A percentile compares a stretch with the other conserved stretches of the same genome.
These are phyloP conservation scores for Talaromyces pinophilus DNA, from an alignment of 2,329 filamentous ascomycete species.

Conservation along the genomic window DNA sequence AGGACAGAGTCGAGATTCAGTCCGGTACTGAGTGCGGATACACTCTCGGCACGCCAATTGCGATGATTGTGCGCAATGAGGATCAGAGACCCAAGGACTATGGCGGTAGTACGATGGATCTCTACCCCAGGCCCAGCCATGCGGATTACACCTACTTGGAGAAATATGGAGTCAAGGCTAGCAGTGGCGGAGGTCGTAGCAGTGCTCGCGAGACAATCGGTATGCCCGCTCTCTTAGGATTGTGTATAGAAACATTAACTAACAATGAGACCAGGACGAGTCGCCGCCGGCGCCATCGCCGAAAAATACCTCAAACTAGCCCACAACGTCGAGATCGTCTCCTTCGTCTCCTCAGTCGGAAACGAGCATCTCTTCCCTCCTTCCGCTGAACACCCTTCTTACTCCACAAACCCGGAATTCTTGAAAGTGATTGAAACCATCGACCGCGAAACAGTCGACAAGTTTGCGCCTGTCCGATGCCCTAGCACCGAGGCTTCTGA, in stretches of 20 bases:
- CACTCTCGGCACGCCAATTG: slow-evolving; percentile 88
- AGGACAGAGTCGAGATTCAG: slow-evolving; percentile 87
- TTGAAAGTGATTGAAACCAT: slow-evolving; percentile 71
- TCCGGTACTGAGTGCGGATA: slow-evolving; percentile 88
- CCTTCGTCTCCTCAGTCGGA: slow-evolving; percentile 85
- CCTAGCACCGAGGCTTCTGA: slow-evolving; percentile 65
- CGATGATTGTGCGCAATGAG: slow-evolving; percentile 83
- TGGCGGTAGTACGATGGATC: slow-evolving; percentile 82
- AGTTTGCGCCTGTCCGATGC: slow-evolving; percentile 82
- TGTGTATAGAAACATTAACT: not conserved
- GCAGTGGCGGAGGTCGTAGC: slow-evolving; percentile 83
- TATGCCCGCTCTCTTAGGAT: slow-evolving; percentile 31
- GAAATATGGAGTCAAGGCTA: slow-evolving; percentile 94
- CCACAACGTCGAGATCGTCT: slow-evolving; percentile 86
- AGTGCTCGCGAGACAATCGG: slow-evolving; percentile 95
- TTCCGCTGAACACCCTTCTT: slow-evolving; percentile 65
- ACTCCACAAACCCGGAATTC: slow-evolving; percentile 76
- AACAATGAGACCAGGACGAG: slow-evolving; percentile 57
- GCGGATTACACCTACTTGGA: slow-evolving; percentile 97
- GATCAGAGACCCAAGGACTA: slow-evolving; percentile 94
- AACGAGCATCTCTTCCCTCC: slow-evolving; percentile 74
- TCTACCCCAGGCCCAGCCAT: slow-evolving; percentile 86
- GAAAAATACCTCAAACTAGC: slow-evolving; percentile 85
- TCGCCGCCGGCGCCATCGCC: slow-evolving; percentile 86
- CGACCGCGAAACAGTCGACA: slow-evolving; percentile 75